phyloP scores from a whole-genome alignment of 345 rosid genomes.

The Boechera retrofracta region DNA sequence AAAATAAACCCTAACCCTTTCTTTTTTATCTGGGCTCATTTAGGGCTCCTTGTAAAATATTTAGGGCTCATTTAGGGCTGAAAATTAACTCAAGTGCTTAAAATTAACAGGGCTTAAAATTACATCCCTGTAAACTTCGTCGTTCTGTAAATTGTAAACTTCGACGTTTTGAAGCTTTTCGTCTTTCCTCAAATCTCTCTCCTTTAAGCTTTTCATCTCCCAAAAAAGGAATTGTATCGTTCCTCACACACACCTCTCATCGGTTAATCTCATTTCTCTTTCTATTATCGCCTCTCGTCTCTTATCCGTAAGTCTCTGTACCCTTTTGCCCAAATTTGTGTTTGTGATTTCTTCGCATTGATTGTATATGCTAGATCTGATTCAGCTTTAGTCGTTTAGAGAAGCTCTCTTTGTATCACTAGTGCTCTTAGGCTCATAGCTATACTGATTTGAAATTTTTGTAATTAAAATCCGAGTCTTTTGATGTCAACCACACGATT shows the following conservation, averaged over 20 bases:
- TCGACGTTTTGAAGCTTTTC: too few relatives aligned
- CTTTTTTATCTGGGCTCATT: too few relatives aligned
- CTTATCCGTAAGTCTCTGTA: slow-evolving; percentile 25
- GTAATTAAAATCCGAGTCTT: neutral
- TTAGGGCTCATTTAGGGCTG: too few relatives aligned
- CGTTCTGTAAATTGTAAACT: too few relatives aligned
- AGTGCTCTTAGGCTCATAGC: slow-evolving; percentile 14
- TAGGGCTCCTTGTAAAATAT: too few relatives aligned
- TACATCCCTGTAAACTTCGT: too few relatives aligned
- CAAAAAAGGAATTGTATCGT: slow-evolving; percentile 15
- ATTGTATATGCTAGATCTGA: slow-evolving; percentile 27
- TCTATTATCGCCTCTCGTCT: slow-evolving; percentile 5
- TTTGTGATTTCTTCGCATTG: too few relatives aligned
- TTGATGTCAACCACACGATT: slow-evolving; percentile 27
- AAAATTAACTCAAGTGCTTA: too few relatives aligned
- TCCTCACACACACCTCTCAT: slow-evolving; percentile 41
- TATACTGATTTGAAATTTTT: neutral
- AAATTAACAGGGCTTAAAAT: too few relatives aligned
- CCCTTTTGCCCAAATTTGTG: slow-evolving; percentile 3
- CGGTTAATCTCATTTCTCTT: neutral
- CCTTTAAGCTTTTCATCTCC: slow-evolving; percentile 13
- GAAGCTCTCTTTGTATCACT: slow-evolving; percentile 3
- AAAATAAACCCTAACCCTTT: too few relatives aligned
- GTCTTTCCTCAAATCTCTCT: neutral
- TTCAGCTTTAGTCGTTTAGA: neutral